phyloP scores from a whole-genome alignment of 495 filamentous ascomycete species.

The Aspergillus diversus region DNA sequence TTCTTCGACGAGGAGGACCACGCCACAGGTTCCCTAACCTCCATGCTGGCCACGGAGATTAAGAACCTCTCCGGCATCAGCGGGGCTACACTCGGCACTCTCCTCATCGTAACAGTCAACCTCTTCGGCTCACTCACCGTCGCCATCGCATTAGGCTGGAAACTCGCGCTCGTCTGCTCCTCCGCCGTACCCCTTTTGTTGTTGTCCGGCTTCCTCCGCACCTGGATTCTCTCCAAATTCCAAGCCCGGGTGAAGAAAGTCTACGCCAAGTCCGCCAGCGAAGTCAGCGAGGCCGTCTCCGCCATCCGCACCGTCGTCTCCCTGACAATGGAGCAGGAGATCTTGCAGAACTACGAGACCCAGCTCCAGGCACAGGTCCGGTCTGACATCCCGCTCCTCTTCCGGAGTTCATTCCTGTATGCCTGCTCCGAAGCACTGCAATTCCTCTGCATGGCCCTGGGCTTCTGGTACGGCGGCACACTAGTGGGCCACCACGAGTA shows the following conservation, averaged over 20 bases:
- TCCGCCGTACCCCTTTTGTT: constrained; percentile 77
- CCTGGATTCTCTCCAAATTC: constrained; percentile 77
- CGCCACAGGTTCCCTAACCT: constrained; percentile 76
- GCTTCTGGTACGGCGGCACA: constrained; percentile 90
- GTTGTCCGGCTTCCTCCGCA: constrained; percentile 80
- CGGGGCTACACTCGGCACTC: constrained; percentile 77
- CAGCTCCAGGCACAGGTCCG: constrained; percentile 64
- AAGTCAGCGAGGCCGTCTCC: constrained; percentile 86
- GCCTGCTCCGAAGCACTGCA: constrained; percentile 76
- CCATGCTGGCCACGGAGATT: constrained; percentile 81
- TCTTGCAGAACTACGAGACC: constrained; percentile 68
- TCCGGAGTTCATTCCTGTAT: constrained; percentile 72
- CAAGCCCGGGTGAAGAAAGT: constrained; percentile 69
- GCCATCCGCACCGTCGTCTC: constrained; percentile 94
- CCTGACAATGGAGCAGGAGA: constrained; percentile 79
- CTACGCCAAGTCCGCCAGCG: constrained; percentile 75
- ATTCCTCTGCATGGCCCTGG: constrained; percentile 81
- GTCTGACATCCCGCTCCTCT: constrained; percentile 63
- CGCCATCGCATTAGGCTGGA: constrained; percentile 79
- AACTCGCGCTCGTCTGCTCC: constrained; percentile 82
- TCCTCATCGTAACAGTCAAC: constrained; percentile 75
- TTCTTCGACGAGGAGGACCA: constrained; percentile 89
- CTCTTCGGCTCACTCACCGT: constrained; percentile 69
- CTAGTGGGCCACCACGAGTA: constrained; percentile 72
- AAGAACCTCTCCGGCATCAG: constrained; percentile 81